These are phyloP conservation scores for Magnolia officinalis DNA, from an alignment of 164 flowering plant genomes.

Conservation along the genomic window DNA sequence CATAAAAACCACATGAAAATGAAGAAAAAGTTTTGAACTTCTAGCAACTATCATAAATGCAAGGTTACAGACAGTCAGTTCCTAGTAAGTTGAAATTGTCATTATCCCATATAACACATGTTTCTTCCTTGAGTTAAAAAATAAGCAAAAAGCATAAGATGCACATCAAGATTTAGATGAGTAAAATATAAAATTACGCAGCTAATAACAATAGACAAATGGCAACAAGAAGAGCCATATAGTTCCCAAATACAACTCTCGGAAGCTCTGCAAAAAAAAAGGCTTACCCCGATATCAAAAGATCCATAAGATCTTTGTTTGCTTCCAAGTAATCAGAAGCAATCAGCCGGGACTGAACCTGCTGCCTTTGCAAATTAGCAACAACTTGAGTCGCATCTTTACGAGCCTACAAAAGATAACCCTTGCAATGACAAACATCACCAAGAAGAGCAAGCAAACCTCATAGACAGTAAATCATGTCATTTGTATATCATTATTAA, in stretches of 20 bases:
- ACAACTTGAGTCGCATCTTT: conserved; percentile 98
- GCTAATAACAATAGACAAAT: not conserved
- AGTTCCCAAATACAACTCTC: too few relatives aligned
- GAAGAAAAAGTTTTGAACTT: not conserved
- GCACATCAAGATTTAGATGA: not conserved
- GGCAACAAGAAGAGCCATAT: not conserved
- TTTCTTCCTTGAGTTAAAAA: not conserved
- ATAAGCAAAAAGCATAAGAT: too few relatives aligned
- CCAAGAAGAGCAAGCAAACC: not conserved
- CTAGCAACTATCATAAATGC: not conserved
- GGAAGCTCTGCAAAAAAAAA: not conserved
- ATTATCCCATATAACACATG: not conserved
- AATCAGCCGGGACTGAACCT: conserved; percentile 87
- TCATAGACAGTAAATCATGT: not conserved
- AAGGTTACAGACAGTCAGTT: not conserved
- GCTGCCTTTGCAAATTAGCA: conserved; percentile 95
- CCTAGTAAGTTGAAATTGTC: not conserved
- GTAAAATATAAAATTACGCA: not conserved
- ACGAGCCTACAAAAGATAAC: conserved; percentile 55
- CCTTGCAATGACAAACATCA: conserved; percentile 8
- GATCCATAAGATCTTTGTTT: conserved; percentile 86
- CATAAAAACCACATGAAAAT: not conserved
- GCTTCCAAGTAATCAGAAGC: conserved; percentile 94
- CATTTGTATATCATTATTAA: not conserved
- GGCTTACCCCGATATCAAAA: conserved; percentile 67